phyloP scores from a whole-genome alignment of 163 green algal species.

The Scenedesmus sp. region DNA sequence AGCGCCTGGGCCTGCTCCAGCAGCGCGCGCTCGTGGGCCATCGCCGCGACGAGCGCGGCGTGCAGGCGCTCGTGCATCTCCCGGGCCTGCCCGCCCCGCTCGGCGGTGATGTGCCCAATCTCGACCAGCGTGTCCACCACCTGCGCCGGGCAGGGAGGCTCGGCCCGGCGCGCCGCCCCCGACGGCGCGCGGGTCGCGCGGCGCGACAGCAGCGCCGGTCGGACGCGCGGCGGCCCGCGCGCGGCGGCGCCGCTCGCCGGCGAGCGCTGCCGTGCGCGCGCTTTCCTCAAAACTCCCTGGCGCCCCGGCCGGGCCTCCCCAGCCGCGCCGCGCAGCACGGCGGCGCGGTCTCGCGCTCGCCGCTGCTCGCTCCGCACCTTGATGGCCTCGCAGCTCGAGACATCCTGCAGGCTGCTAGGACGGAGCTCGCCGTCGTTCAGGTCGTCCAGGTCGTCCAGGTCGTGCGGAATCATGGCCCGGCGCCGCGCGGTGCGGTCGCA shows the following conservation, averaged over 20 bases:
- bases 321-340: background rate
- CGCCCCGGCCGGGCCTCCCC: background rate
- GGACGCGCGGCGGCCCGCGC: background rate
- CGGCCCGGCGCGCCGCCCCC: no score
- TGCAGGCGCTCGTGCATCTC: slow-evolving; percentile 60
- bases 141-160: slow-evolving; percentile 28
- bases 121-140: slow-evolving; percentile 59
- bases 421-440: no score
- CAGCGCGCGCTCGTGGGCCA: slow-evolving; percentile 58
- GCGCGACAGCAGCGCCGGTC: no score
- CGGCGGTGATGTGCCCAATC: slow-evolving; percentile 47
- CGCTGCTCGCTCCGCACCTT: slow-evolving; percentile 53
- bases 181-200: background rate
- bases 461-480: slow-evolving; percentile 30
- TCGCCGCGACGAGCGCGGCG: slow-evolving; percentile 51
- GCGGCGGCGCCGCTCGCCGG: background rate
- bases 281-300: no score
- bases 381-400: slow-evolving; percentile 59
- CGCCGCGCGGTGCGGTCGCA: background rate
- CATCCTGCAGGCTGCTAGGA: slow-evolving; percentile 53
- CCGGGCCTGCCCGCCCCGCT: slow-evolving; percentile 56
- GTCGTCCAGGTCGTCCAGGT: no score
- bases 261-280: no score
- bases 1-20: slow-evolving; percentile 51
- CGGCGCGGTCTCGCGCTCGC: background rate